Conservation (phyloP, 345 rosid genomes). For the Raphanus sativus region DNA sequence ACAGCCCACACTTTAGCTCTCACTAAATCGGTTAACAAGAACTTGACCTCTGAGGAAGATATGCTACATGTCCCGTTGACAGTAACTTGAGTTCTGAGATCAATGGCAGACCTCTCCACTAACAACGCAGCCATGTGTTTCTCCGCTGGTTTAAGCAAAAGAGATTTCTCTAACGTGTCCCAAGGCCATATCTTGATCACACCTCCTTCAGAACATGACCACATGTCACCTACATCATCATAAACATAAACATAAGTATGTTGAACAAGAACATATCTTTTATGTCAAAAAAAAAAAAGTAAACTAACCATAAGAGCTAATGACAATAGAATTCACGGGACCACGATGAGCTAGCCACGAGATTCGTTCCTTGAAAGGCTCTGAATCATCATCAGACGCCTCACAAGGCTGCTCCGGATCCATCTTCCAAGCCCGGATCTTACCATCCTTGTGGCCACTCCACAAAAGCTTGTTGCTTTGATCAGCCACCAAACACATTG, state of each 20-base stretch:
- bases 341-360: slow-evolving; percentile 90
- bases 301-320: slow-evolving; percentile 63
- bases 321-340: slow-evolving; percentile 63
- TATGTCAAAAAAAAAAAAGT: neutral
- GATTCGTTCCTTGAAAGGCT: slow-evolving; percentile 63
- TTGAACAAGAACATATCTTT: neutral
- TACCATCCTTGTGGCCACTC: slow-evolving; percentile 92
- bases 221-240: slow-evolving; percentile 64
- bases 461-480: slow-evolving; percentile 60
- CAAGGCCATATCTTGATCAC: slow-evolving; percentile 77
- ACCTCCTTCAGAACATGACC: slow-evolving; percentile 87
- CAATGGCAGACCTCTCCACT: slow-evolving; percentile 79
- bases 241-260: neutral
- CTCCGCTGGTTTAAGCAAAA: slow-evolving; percentile 67
- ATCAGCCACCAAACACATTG: slow-evolving; percentile 70
- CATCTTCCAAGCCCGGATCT: slow-evolving; percentile 81
- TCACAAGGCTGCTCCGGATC: slow-evolving; percentile 43
- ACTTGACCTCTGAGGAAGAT: slow-evolving; percentile 77
- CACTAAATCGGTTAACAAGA: slow-evolving; percentile 54
- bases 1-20: slow-evolving; percentile 82
- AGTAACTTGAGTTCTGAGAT: slow-evolving; percentile 83
- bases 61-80: slow-evolving; percentile 69
- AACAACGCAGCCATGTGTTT: slow-evolving; percentile 85
- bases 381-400: slow-evolving; percentile 24
- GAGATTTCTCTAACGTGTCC: slow-evolving; percentile 81